phyloP scores from a whole-genome alignment of 2,329 filamentous ascomycete genomes.

The Cladosporium austrohemisphaericum region DNA sequence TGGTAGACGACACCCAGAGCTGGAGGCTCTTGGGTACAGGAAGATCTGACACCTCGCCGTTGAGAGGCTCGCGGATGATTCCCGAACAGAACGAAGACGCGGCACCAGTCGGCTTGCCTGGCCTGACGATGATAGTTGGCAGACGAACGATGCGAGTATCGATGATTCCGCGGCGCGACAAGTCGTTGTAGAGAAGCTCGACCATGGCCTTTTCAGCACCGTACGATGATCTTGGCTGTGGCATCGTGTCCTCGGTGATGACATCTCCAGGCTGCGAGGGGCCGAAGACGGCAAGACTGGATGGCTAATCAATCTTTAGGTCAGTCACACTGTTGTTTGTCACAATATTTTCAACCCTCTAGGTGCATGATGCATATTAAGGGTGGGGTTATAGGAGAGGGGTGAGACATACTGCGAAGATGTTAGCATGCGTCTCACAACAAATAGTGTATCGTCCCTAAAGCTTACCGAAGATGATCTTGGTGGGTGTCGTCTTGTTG shows the following conservation, averaged over 20 bases:
- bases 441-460: too few relatives aligned
- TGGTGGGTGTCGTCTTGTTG: conserved; percentile 23
- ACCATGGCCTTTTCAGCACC: conserved; percentile 30
- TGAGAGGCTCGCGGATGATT: conserved; percentile 43
- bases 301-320: conserved; percentile 44
- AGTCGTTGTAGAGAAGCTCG: conserved; percentile 43
- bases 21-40: not conserved
- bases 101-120: conserved; percentile 44
- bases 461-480: too few relatives aligned
- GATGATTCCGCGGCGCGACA: conserved; percentile 44
- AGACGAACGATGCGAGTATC: conserved; percentile 37
- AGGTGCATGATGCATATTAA: too few relatives aligned
- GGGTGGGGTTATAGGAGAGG: too few relatives aligned
- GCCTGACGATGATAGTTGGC: conserved; percentile 45
- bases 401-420: too few relatives aligned
- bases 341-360: too few relatives aligned
- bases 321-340: conserved; percentile 43
- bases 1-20: not conserved
- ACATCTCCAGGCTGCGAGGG: conserved; percentile 36
- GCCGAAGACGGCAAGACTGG: conserved; percentile 44
- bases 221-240: conserved; percentile 42
- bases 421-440: too few relatives aligned
- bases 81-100: conserved; percentile 46
- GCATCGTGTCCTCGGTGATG: conserved; percentile 40
- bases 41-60: conserved; percentile 1